A percentile compares a stretch with the other conserved stretches of the same genome.
phyloP scores from a whole-genome alignment of 345 rosid species.

The Ceriops tagal region DNA sequence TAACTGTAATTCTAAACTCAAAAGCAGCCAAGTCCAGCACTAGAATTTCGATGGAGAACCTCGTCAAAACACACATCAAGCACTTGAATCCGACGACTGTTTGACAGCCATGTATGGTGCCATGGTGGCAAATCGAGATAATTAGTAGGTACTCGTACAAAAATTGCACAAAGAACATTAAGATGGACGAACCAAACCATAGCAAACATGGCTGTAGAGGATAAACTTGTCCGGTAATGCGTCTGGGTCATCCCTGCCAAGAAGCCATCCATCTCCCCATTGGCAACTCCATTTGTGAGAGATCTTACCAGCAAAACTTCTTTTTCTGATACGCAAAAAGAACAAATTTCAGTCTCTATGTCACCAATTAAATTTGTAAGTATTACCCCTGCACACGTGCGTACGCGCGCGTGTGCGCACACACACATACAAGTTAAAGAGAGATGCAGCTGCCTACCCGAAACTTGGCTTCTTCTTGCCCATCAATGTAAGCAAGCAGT shows the following conservation, averaged over 20 bases:
- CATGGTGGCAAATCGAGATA: too few species aligned
- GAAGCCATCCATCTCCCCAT: neutral
- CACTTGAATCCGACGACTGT: too few species aligned
- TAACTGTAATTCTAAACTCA: too few species aligned
- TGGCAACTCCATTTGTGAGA: constrained; percentile 15
- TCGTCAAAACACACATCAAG: too few species aligned
- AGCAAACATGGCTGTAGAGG: too few species aligned
- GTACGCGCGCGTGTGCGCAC: neutral
- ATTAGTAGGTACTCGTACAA: too few species aligned
- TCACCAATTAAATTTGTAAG: neutral
- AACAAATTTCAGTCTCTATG: neutral
- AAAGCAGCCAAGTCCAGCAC: too few species aligned
- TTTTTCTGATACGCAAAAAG: constrained; percentile 37
- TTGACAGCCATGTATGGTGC: too few species aligned
- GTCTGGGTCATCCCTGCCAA: neutral
- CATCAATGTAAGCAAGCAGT: constrained; percentile 70
- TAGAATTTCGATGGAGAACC: too few species aligned
- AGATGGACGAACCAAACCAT: too few species aligned
- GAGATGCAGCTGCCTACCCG: constrained; percentile 38
- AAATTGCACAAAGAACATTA: too few species aligned
- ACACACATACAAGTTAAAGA: neutral
- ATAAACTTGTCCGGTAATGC: neutral
- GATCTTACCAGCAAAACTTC: constrained; percentile 49
- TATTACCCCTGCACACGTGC: too few species aligned
- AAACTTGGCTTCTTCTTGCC: constrained; percentile 50